phyloP scores from a whole-genome alignment of 2,329 filamentous ascomycete genomes.

The Arthrobotrys musiformis region DNA sequence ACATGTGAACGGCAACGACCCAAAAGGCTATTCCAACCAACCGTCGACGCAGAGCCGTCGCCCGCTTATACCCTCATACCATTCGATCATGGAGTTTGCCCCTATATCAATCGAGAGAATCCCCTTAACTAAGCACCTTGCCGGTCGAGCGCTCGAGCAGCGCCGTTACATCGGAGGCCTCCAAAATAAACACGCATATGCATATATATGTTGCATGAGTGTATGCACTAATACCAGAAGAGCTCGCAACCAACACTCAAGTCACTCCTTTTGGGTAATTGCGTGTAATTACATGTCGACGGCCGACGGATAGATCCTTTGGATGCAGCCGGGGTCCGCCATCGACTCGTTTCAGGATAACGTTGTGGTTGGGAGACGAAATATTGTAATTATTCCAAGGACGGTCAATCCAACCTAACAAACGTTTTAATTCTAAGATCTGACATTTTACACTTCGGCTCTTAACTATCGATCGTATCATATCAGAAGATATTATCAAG shows the following conservation, averaged over 20 bases:
- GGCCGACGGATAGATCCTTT: background rate
- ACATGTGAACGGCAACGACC: too few species aligned
- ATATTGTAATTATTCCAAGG: too few species aligned
- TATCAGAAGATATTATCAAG: background rate
- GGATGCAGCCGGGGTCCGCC: background rate
- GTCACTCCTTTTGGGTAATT: background rate
- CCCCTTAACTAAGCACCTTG: too few species aligned
- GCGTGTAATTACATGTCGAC: background rate
- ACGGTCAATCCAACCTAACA: background rate
- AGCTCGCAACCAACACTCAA: background rate
- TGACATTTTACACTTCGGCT: background rate
- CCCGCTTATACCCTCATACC: too few species aligned
- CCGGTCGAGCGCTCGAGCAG: too few species aligned
- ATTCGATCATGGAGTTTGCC: too few species aligned
- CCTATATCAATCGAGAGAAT: too few species aligned
- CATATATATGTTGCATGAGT: too few species aligned
- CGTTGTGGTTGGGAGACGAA: background rate
- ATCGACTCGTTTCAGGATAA: slow-evolving; percentile 1
- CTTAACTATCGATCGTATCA: too few species aligned
- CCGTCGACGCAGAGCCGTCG: too few species aligned
- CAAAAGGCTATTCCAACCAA: too few species aligned
- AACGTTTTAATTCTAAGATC: background rate
- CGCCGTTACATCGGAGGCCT: background rate
- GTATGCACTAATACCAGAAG: too few species aligned
- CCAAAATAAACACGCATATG: background rate